Conservation (phyloP, 352 stramenopile species). For the Blastocystis sp. region DNA sequence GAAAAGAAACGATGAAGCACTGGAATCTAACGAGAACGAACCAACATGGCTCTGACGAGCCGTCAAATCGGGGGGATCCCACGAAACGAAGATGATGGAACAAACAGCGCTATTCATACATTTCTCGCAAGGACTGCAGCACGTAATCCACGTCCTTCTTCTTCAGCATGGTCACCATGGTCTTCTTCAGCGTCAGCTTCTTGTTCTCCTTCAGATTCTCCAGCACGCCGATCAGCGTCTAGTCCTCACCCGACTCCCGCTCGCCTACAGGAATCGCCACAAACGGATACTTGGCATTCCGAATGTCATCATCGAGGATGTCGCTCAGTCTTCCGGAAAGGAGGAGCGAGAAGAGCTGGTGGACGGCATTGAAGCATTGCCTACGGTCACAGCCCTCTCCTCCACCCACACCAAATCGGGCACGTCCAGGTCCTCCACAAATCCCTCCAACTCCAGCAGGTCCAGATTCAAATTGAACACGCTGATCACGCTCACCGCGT, state of each 20-base stretch:
- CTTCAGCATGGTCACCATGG: slow-evolving; percentile 54
- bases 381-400: background rate
- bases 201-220: slow-evolving; percentile 59
- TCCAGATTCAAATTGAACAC: slow-evolving; percentile 69
- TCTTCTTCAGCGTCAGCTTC: slow-evolving; percentile 45
- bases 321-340: slow-evolving; percentile 47
- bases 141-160: slow-evolving; percentile 60
- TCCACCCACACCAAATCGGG: slow-evolving; percentile 39
- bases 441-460: slow-evolving; percentile 29
- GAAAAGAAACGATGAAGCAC: background rate
- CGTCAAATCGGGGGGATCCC: background rate
- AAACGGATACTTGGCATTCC: slow-evolving; percentile 38
- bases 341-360: slow-evolving; percentile 36
- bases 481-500: slow-evolving; percentile 27
- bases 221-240: slow-evolving; percentile 62
- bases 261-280: slow-evolving; percentile 31
- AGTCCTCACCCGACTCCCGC: background rate
- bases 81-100: background rate
- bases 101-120: slow-evolving; percentile 9
- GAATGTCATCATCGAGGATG: slow-evolving; percentile 50
- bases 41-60: background rate
- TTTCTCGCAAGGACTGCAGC: slow-evolving; percentile 24
- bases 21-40: no score
- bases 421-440: slow-evolving; percentile 49
- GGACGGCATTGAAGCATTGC: slow-evolving; percentile 54